Evolutionary conservation across 2,329 filamentous ascomycete genomes (phyloP).

Genomic region (Uncinocarpus reesii): DNA sequence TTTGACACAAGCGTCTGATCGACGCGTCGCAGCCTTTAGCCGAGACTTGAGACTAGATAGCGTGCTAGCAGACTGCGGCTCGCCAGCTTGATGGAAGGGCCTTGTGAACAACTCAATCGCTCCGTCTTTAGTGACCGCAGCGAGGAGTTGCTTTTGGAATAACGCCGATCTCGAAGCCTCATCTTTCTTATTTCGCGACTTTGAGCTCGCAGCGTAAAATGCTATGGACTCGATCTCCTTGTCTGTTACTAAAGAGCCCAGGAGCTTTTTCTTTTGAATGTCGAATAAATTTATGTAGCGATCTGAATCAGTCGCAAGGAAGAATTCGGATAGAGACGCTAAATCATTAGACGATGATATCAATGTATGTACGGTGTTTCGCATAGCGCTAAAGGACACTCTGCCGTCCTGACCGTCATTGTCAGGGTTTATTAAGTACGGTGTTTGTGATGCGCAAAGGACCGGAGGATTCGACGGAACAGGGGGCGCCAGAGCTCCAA

Average conservation of each 20-base stretch:
- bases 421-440: slow-evolving; percentile 38
- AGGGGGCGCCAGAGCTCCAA: slow-evolving; percentile 34
- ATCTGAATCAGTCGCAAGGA: slow-evolving; percentile 42
- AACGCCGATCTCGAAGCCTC: slow-evolving; percentile 14
- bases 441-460: slow-evolving; percentile 43
- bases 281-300: slow-evolving; percentile 44
- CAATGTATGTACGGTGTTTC: slow-evolving; percentile 40
- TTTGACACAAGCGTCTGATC: slow-evolving; percentile 37
- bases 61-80: slow-evolving; percentile 19
- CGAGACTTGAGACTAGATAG: slow-evolving; percentile 36
- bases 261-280: slow-evolving; percentile 33
- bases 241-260: slow-evolving; percentile 41
- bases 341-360: slow-evolving; percentile 32
- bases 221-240: slow-evolving; percentile 36
- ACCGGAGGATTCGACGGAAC: slow-evolving; percentile 35
- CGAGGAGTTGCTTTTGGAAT: slow-evolving; percentile 35
- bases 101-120: slow-evolving; percentile 42
- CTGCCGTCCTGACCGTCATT: slow-evolving; percentile 30
- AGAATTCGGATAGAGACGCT: slow-evolving; percentile 28
- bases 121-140: slow-evolving; percentile 40
- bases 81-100: slow-evolving; percentile 34
- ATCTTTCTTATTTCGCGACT: slow-evolving; percentile 12
- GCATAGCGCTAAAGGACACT: slow-evolving; percentile 40
- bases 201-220: slow-evolving; percentile 25
- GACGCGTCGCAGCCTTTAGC: slow-evolving; percentile 37